phyloP scores from a whole-genome alignment of 768 basidiomycete genomes.

The Amanita jacksonii region DNA sequence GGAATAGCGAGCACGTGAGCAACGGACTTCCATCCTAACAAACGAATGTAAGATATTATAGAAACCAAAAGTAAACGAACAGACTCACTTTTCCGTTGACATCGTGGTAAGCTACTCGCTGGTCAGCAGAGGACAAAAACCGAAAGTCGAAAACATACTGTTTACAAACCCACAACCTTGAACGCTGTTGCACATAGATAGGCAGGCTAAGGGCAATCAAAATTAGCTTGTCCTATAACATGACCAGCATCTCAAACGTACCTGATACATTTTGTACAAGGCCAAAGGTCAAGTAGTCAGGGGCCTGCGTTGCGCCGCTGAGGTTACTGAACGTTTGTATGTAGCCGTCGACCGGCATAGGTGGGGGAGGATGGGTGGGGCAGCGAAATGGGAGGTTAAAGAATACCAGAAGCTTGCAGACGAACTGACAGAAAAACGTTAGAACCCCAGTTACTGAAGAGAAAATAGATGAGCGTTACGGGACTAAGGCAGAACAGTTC shows the following conservation, averaged over 20 bases:
- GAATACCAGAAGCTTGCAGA: conserved; percentile 28
- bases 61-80: neutral
- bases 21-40: conserved; percentile 24
- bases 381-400: conserved; percentile 29
- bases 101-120: conserved; percentile 21
- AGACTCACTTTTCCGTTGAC: conserved; percentile 25
- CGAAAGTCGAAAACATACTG: conserved; percentile 7
- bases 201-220: neutral
- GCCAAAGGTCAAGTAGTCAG: conserved; percentile 26
- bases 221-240: neutral
- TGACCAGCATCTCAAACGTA: neutral
- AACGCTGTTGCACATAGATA: neutral
- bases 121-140: conserved; percentile 23
- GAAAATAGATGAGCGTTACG: neutral
- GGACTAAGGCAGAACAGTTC: conserved; percentile 15
- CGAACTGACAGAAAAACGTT: conserved; percentile 18
- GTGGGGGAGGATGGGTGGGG: conserved; percentile 15
- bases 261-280: conserved; percentile 24
- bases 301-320: conserved; percentile 22
- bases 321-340: conserved; percentile 19
- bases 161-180: neutral
- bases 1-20: conserved; percentile 27
- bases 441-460: neutral
- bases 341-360: conserved; percentile 13
- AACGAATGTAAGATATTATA: neutral